A percentile compares a stretch with the other conserved stretches of the same genome.
phyloP scores from a whole-genome alignment of 371 early-diverging fungal species.

The Nosema granulosis region DNA sequence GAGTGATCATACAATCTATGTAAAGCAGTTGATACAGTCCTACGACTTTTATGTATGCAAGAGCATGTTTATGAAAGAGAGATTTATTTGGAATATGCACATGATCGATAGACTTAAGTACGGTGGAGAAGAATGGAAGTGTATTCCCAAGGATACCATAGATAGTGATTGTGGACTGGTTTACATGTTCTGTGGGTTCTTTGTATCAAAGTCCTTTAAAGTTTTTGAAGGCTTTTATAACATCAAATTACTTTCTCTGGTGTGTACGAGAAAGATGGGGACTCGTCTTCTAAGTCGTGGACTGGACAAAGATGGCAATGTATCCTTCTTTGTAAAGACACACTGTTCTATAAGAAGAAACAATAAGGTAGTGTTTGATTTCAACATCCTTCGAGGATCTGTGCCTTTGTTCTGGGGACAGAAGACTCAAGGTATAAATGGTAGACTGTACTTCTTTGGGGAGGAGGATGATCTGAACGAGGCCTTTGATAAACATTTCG shows the following conservation, averaged over 20 bases:
- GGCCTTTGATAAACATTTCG: conserved; percentile 75
- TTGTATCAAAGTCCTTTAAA: conserved; percentile 16
- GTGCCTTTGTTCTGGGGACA: conserved; percentile 62
- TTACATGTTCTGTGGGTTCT: conserved; percentile 54
- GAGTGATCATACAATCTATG: conserved; percentile 22
- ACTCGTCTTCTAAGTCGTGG: conserved; percentile 57
- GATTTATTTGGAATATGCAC: conserved; percentile 54
- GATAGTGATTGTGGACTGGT: not conserved
- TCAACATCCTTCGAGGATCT: conserved; percentile 52
- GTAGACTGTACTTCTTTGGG: conserved; percentile 67
- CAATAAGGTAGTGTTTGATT: conserved; percentile 25
- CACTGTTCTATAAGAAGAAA: conserved; percentile 18
- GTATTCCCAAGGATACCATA: not conserved
- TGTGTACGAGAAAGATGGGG: conserved; percentile 57
- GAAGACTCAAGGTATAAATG: conserved; percentile 31
- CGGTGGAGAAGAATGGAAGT: too few relatives aligned
- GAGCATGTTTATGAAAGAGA: conserved; percentile 27
- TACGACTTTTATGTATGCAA: conserved; percentile 39
- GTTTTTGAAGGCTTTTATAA: conserved; percentile 5
- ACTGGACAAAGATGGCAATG: conserved; percentile 56
- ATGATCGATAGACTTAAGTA: conserved; percentile 33
- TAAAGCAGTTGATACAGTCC: conserved; percentile 44
- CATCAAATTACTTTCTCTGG: conserved; percentile 48
- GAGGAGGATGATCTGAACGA: conserved; percentile 71
- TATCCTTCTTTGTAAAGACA: conserved; percentile 62